Conservation (phyloP, 2,329 filamentous ascomycete genomes). For the Pseudogymnoascus sp. region DNA sequence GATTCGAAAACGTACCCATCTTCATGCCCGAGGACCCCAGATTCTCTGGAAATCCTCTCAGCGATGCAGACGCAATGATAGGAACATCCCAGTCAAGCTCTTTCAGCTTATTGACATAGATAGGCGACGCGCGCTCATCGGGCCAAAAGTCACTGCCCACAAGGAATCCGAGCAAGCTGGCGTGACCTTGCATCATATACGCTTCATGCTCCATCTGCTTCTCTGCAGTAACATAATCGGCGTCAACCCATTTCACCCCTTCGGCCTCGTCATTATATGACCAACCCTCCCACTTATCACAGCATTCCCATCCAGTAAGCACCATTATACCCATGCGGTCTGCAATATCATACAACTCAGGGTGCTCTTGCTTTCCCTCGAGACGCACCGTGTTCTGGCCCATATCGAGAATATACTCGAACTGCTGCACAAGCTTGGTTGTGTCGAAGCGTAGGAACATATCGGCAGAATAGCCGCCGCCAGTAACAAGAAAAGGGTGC, state of each 20-base stretch:
- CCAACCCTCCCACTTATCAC: conserved; percentile 63
- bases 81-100: conserved; percentile 49
- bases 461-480: conserved; percentile 53
- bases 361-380: conserved; percentile 59
- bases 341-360: conserved; percentile 51
- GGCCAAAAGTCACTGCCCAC: conserved; percentile 60
- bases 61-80: conserved; percentile 50
- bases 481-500: conserved; percentile 51
- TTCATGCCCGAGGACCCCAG: conserved; percentile 55
- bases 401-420: conserved; percentile 50
- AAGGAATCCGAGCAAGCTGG: conserved; percentile 50
- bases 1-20: conserved; percentile 36
- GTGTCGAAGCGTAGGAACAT: conserved; percentile 53
- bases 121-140: conserved; percentile 45
- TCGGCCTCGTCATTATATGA: conserved; percentile 48
- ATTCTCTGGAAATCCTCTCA: conserved; percentile 43
- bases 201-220: conserved; percentile 53
- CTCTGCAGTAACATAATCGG: conserved; percentile 49
- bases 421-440: conserved; percentile 41
- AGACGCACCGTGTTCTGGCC: conserved; percentile 57
- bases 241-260: conserved; percentile 41
- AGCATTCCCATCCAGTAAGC: conserved; percentile 59
- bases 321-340: conserved; percentile 55
- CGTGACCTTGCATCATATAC: conserved; percentile 51
- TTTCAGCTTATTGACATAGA: conserved; percentile 46